phyloP scores from a whole-genome alignment of 2,329 filamentous ascomycete genomes.

The Claviceps maximensis region DNA sequence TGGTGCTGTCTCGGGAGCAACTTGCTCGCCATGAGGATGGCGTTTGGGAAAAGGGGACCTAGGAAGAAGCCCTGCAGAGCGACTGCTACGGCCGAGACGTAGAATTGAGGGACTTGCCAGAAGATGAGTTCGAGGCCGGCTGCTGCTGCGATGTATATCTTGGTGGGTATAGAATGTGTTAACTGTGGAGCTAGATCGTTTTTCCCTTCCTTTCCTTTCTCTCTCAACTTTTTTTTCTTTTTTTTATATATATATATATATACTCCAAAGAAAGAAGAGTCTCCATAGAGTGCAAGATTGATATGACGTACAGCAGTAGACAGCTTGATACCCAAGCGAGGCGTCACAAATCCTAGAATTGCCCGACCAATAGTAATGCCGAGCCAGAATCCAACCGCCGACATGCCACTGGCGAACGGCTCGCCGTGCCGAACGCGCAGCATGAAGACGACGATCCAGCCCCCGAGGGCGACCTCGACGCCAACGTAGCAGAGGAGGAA shows the following conservation, averaged over 20 bases:
- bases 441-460: conserved; percentile 76
- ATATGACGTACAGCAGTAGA: not conserved
- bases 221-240: not conserved
- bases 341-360: conserved; percentile 56
- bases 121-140: conserved; percentile 50
- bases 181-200: not conserved
- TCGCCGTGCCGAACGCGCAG: conserved; percentile 52
- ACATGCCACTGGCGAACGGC: conserved; percentile 57
- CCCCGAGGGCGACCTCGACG: conserved; percentile 46
- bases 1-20: conserved; percentile 47
- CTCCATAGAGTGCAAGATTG: too few relatives aligned
- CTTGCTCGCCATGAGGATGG: conserved; percentile 57
- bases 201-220: not conserved
- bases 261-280: too few relatives aligned
- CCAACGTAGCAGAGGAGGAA: not conserved
- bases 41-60: conserved; percentile 60
- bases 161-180: not conserved
- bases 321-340: conserved; percentile 38
- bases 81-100: conserved; percentile 45
- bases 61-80: conserved; percentile 61
- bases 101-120: conserved; percentile 47
- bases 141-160: conserved; percentile 44
- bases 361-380: conserved; percentile 59
- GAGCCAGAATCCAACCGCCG: conserved; percentile 66
- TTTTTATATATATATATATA: not conserved